Percentiles rank a stretch among this genome's conserved stretches.
These are phyloP conservation scores for Boletus rubescentipes DNA, from an alignment of 768 basidiomycete genomes.

Conservation along the genomic window DNA sequence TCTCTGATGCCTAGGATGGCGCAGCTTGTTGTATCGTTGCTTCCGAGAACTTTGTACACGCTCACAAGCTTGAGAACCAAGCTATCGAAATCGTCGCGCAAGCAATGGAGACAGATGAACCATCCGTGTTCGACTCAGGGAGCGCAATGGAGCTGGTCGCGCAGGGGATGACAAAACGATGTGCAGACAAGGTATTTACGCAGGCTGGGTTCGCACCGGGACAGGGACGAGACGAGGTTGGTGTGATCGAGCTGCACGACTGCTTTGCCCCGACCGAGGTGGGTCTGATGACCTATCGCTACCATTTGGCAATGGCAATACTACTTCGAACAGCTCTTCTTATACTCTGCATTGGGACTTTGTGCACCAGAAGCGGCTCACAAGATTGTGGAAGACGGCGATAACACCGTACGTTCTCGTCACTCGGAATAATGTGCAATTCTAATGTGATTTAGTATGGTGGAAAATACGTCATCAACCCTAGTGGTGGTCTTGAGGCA, in stretches of 20 bases:
- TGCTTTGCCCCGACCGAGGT: constrained; percentile 84
- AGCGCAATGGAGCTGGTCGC: constrained; percentile 78
- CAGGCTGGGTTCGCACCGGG: constrained; percentile 66
- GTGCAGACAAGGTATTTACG: constrained; percentile 64
- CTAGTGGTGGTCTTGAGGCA: constrained; percentile 81
- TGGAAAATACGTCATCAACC: constrained; percentile 80
- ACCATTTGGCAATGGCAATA: background rate
- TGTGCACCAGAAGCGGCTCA: constrained; percentile 63
- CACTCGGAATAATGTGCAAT: background rate
- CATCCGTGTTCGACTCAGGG: constrained; percentile 56
- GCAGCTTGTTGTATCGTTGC: constrained; percentile 75
- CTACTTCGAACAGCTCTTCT: constrained; percentile 53
- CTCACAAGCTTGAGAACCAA: constrained; percentile 73
- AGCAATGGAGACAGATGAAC: constrained; percentile 62
- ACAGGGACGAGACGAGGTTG: constrained; percentile 66
- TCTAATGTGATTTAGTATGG: constrained; percentile 51
- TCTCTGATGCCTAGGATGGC: constrained; percentile 48
- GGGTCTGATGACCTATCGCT: background rate
- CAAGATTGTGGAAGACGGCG: constrained; percentile 68
- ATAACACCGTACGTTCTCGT: constrained; percentile 63
- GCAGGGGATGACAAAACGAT: constrained; percentile 66
- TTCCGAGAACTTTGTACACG: constrained; percentile 73
- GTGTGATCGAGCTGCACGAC: constrained; percentile 80
- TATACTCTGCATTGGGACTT: constrained; percentile 75
- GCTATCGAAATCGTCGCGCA: constrained; percentile 77